Evolutionary conservation across 2,329 filamentous ascomycete species (phyloP).

Genomic region (Sporothrix protearum): DNA sequence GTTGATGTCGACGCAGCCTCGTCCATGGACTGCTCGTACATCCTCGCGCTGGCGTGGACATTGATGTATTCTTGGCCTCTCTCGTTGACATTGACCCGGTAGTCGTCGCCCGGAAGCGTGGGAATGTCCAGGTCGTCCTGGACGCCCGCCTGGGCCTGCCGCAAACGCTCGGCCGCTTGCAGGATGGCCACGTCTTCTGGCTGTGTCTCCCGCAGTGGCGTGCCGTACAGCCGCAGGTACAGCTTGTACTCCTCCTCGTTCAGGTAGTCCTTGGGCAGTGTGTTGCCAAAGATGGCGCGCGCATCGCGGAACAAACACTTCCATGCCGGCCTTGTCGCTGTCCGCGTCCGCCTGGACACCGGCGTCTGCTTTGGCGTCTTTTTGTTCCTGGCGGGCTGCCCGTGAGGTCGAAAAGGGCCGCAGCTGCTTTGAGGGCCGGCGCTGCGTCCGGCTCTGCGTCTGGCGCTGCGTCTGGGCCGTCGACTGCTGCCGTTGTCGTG

Average conservation of each 20-base stretch:
- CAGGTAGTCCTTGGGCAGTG: slow-evolving; percentile 68
- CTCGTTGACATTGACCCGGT: slow-evolving; percentile 30
- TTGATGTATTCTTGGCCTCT: neutral
- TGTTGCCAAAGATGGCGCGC: slow-evolving; percentile 72
- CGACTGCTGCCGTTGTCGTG: neutral
- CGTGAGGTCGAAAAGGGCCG: slow-evolving; percentile 3
- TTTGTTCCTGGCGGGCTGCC: neutral
- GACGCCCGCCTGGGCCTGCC: neutral
- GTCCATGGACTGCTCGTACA: neutral
- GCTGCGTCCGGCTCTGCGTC: neutral
- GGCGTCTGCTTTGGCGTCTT: neutral
- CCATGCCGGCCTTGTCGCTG: slow-evolving; percentile 42
- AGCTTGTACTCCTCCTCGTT: slow-evolving; percentile 66
- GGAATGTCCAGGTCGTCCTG: neutral
- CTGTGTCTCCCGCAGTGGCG: slow-evolving; percentile 60
- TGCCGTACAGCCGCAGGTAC: slow-evolving; percentile 78
- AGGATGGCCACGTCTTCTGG: slow-evolving; percentile 57
- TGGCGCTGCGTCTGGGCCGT: neutral
- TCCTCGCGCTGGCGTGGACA: neutral
- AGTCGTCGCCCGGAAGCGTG: slow-evolving; percentile 59
- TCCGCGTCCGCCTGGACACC: too few relatives aligned
- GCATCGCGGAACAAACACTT: slow-evolving; percentile 68
- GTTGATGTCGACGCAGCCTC: neutral
- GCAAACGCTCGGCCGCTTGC: slow-evolving; percentile 38
- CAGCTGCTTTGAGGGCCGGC: neutral